Percentiles rank a stretch among this genome's conserved stretches.
Evolutionary conservation across 495 filamentous ascomycete species (phyloP).

Genomic region (Talaromyces thailandensis): DNA sequence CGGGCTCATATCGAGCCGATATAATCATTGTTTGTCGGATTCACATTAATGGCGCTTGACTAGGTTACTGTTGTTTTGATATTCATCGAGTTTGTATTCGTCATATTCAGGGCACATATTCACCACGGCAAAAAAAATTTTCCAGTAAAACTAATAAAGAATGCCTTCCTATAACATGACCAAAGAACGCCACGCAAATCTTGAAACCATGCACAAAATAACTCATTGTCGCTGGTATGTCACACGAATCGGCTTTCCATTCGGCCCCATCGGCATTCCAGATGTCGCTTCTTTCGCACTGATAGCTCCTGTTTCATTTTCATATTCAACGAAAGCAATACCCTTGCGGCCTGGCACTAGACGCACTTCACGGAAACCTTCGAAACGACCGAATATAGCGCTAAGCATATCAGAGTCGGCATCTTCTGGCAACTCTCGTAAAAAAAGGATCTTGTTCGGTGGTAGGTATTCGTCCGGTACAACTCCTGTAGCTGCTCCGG

Average conservation of each 20-base stretch:
- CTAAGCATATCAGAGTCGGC: conserved; percentile 72
- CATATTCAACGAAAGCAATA: conserved; percentile 96
- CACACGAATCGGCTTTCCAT: conserved; percentile 62
- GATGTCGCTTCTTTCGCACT: conserved; percentile 91
- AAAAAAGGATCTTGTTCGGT: conserved; percentile 95
- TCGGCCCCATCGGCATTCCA: conserved; percentile 74
- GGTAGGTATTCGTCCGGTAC: conserved; percentile 96
- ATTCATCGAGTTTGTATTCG: neutral
- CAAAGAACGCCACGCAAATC: conserved; percentile 2
- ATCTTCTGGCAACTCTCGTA: conserved; percentile 86
- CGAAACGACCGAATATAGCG: conserved; percentile 77
- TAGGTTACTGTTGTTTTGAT: neutral
- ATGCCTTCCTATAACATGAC: neutral
- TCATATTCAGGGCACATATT: conserved; percentile 2
- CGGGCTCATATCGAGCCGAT: neutral
- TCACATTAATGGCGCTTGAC: neutral
- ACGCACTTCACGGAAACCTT: conserved; percentile 90
- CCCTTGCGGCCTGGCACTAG: conserved; percentile 78
- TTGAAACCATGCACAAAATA: conserved; percentile 6
- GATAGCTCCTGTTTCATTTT: conserved; percentile 80
- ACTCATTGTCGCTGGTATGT: conserved; percentile 83
- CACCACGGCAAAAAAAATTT: neutral
- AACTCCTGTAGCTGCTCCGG: conserved; percentile 57
- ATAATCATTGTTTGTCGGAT: neutral
- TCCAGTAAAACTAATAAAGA: neutral